These are phyloP conservation scores for Cladosporium sp. DNA, from an alignment of 2,329 filamentous ascomycete species.

Conservation along the genomic window DNA sequence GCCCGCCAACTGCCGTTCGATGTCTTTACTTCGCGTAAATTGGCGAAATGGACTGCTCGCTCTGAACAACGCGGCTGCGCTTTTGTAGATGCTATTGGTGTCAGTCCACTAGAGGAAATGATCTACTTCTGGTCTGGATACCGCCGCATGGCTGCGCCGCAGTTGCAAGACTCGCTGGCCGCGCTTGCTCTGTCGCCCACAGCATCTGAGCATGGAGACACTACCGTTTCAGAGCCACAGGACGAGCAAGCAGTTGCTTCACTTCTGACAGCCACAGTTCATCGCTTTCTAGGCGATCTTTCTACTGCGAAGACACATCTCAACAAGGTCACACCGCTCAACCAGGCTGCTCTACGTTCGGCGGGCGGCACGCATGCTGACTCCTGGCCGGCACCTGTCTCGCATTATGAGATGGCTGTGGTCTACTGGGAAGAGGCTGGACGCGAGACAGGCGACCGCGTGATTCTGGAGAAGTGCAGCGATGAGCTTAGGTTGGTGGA, in stretches of 20 bases:
- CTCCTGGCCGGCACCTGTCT: conserved; percentile 68
- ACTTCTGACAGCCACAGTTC: conserved; percentile 62
- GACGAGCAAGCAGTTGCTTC: conserved; percentile 64
- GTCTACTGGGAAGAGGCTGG: conserved; percentile 68
- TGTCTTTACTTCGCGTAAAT: conserved; percentile 74
- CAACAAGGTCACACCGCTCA: conserved; percentile 58
- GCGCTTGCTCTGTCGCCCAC: conserved; percentile 60
- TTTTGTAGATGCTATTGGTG: conserved; percentile 74
- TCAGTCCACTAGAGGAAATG: conserved; percentile 84
- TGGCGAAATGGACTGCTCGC: conserved; percentile 81
- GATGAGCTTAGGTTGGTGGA: conserved; percentile 63
- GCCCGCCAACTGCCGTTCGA: conserved; percentile 86
- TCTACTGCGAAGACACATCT: conserved; percentile 62
- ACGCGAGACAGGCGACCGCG: conserved; percentile 33
- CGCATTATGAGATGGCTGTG: conserved; percentile 82
- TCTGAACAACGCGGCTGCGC: conserved; percentile 63
- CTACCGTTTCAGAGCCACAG: conserved; percentile 39
- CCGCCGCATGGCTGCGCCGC: conserved; percentile 67
- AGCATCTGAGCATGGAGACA: not conserved
- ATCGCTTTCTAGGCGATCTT: conserved; percentile 57
- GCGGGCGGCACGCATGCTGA: conserved; percentile 38
- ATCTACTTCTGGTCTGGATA: conserved; percentile 89
- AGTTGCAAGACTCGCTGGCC: conserved; percentile 61
- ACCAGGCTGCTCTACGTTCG: conserved; percentile 31
- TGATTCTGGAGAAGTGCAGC: conserved; percentile 59